Percentiles rank a stretch among this genome's conserved stretches.
Evolutionary conservation across 2,329 filamentous ascomycete genomes (phyloP).

Genomic region (Periconia sp.): DNA sequence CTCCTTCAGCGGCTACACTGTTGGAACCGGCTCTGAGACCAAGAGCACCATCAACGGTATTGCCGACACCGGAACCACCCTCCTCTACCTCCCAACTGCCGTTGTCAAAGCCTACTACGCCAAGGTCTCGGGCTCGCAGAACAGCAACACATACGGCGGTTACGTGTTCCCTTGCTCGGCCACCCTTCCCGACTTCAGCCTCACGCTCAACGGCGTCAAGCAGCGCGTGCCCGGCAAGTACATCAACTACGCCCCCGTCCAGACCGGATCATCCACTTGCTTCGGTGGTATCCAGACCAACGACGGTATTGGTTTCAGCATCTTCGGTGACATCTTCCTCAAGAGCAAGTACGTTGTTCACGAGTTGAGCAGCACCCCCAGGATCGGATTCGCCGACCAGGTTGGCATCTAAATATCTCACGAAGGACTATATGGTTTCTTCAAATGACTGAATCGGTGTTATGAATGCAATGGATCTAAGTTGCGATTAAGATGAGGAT

Average conservation of each 20-base stretch:
- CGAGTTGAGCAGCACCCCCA: slow-evolving; percentile 37
- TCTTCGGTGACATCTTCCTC: slow-evolving; percentile 78
- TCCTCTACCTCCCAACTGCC: slow-evolving; percentile 59
- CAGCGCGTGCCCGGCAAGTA: slow-evolving; percentile 56
- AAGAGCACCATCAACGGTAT: slow-evolving; percentile 55
- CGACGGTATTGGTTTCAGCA: slow-evolving; percentile 61
- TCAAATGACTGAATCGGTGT: no score
- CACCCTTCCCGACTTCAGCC: slow-evolving; percentile 55
- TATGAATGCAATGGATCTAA: no score
- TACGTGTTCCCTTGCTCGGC: slow-evolving; percentile 58
- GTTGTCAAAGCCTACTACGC: slow-evolving; percentile 63
- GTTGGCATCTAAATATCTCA: background rate
- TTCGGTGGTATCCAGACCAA: slow-evolving; percentile 75
- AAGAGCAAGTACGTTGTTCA: slow-evolving; percentile 75
- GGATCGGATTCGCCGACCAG: slow-evolving; percentile 50
- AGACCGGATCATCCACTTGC: slow-evolving; percentile 53
- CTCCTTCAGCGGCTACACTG: slow-evolving; percentile 56
- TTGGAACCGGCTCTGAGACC: slow-evolving; percentile 50
- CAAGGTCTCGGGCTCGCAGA: slow-evolving; percentile 55
- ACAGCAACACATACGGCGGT: slow-evolving; percentile 54
- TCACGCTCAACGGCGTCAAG: slow-evolving; percentile 53
- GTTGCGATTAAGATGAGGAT: no score
- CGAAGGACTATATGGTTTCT: background rate
- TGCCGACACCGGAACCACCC: slow-evolving; percentile 71
- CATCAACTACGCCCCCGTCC: slow-evolving; percentile 56